Base-by-base conservation (phyloP, 208 protist species). In the Trypanosoma grayi region DNA sequence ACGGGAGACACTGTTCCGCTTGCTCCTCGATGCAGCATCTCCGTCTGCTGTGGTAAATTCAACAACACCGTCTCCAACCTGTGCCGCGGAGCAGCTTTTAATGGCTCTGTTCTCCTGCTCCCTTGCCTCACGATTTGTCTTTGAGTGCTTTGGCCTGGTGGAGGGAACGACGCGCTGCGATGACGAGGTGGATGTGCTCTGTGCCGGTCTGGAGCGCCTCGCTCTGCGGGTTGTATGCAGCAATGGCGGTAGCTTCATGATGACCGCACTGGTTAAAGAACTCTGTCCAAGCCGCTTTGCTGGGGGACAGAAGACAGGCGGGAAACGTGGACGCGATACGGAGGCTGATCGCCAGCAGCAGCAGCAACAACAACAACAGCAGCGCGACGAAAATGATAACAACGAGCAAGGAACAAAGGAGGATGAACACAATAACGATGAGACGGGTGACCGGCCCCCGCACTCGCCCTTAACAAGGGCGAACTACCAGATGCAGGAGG, bases 131-230 rank as follows among this genome's bases (percentile, higher is more conserved):
- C 57, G 73, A 16, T 67, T 92, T 59, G 60, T 83, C 0, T 83
- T 88, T 41, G 66, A 85, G 36, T 68, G 71, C 48, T 89, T 92
- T 59, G 85, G 86, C 43, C 37, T 81, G 8, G 47, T 47, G 30
- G 63, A 75, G 0, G 63, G 58, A 25, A 41, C 31, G 72, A 58
- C 46, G 36, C 39, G 33, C 5, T 77, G 56, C 57, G 66, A 70
- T 14, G 50, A 62, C 10, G 82, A 93, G 68, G 70, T 93, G 39
- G 67, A 74, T 62, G 50, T 85, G 9, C 50, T 93, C 27, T 93
- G 81, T 64, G 63, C 81, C 11, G 67, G 72, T 30, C 60, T 90
- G 31, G 70, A 71, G 25, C 74, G 73, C 43, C 77, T 83, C 57
- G 86, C 83, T 39, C 54, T 93, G 28, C 70, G 60, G 13, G 71